phyloP scores from a whole-genome alignment of 148 eudicot genomes.

The Rhododendron molle region DNA sequence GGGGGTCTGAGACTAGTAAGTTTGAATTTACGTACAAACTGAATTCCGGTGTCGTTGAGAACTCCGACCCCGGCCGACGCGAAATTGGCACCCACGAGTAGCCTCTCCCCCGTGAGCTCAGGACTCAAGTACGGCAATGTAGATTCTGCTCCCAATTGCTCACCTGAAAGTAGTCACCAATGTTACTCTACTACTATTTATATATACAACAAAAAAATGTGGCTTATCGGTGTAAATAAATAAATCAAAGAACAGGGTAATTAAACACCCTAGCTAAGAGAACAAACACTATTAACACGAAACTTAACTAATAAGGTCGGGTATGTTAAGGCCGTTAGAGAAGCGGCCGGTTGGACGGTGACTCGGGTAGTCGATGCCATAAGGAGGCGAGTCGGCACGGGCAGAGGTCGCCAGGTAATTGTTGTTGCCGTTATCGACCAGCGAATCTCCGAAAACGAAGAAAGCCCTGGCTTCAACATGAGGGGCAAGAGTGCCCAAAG shows the following conservation, averaged over 20 bases:
- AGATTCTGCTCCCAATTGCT: conserved; percentile 31
- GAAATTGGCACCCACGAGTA: conserved; percentile 43
- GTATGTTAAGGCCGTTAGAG: conserved; percentile 46
- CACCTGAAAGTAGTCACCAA: conserved; percentile 22
- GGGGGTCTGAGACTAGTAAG: no score
- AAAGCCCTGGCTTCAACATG: conserved; percentile 31
- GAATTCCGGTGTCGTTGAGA: conserved; percentile 50
- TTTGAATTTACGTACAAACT: conserved; percentile 29
- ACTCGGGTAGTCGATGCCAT: conserved; percentile 42
- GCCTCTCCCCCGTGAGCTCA: conserved; percentile 25
- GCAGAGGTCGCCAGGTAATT: conserved; percentile 34
- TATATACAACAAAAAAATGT: not conserved
- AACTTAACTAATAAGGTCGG: conserved; percentile 35
- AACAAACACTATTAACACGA: not conserved
- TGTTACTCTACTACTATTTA: not conserved
- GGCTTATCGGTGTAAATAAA: not conserved
- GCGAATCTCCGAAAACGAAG: conserved; percentile 44
- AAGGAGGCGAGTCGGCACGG: conserved; percentile 41
- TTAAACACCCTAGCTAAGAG: not conserved
- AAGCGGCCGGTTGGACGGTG: conserved; percentile 47
- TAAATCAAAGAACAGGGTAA: not conserved
- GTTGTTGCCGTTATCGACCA: conserved; percentile 45
- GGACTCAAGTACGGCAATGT: conserved; percentile 49
- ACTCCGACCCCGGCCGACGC: conserved; percentile 52
- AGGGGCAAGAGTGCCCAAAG: not conserved